Percentiles rank a stretch among this genome's conserved stretches.
phyloP scores from a whole-genome alignment of 2,329 filamentous ascomycete genomes.

The Penicillium sp. region DNA sequence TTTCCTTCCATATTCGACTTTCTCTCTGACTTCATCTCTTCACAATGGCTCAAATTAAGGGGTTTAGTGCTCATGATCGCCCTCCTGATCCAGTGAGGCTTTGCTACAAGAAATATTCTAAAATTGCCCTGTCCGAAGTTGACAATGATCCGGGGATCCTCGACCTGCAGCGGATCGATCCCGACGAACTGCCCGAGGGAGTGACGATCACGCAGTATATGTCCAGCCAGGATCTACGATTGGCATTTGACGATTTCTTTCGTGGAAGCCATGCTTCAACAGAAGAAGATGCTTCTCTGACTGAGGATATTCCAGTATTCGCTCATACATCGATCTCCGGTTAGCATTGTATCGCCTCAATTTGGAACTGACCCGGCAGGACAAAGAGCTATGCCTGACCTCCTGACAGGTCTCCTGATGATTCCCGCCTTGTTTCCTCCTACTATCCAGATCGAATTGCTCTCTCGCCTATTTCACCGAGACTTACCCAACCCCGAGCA shows the following conservation, averaged over 20 bases:
- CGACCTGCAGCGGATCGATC: conserved; percentile 42
- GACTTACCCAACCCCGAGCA: conserved; percentile 66
- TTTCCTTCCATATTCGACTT: conserved; percentile 1
- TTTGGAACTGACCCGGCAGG: conserved; percentile 8
- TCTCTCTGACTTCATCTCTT: background rate
- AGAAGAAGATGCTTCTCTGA: conserved; percentile 11
- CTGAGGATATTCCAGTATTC: conserved; percentile 30
- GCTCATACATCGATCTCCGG: conserved; percentile 31
- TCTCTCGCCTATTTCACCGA: conserved; percentile 66
- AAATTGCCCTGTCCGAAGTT: conserved; percentile 48
- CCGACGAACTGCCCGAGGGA: conserved; percentile 20
- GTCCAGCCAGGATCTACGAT: conserved; percentile 22
- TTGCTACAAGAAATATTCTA: conserved; percentile 67
- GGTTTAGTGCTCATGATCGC: conserved; percentile 65
- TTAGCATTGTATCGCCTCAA: conserved; percentile 20
- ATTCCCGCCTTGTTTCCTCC: conserved; percentile 66
- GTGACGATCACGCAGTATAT: conserved; percentile 26
- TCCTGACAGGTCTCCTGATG: conserved; percentile 62
- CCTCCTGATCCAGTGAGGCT: conserved; percentile 62
- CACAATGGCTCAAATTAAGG: conserved; percentile 29
- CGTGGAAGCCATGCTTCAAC: conserved; percentile 5
- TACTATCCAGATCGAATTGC: conserved; percentile 57
- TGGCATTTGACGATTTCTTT: conserved; percentile 29
- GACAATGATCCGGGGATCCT: conserved; percentile 49
- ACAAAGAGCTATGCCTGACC: conserved; percentile 17